Base-by-base conservation (phyloP, 2,329 filamentous ascomycete genomes). In the Fusarium transvaalense region DNA sequence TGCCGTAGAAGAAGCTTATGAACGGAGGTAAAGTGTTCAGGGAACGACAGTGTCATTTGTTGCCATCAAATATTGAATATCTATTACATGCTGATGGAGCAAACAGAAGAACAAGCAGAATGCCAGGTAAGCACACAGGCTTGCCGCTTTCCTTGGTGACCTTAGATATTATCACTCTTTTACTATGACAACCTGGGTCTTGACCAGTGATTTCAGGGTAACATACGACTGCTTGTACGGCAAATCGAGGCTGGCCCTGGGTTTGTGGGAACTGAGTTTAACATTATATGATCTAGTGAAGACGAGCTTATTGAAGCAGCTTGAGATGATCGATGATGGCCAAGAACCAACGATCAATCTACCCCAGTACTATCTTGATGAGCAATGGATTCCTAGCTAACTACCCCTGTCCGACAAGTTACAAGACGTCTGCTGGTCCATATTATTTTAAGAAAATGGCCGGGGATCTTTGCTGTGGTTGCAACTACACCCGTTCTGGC, bases 271-370 rank as follows among this genome's bases (percentile, higher is more conserved):
- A 7, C 31, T 32, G 25, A 59, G 39, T 14, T 25, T 38, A 29
- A 29, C 21, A 39, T 41, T 25, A n/a, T 60, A 27, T 42, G 41
- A 38, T 48, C 37, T 21, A 42, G 29, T 29, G 32, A 27, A 41
- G 39, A 34, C n/a, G 15, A 55, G 34, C 27, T 17, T 35, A n/a
- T 37, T 25, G 21, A 58, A 41, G 19, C 25, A 32, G 25, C 34
- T 17, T 21, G 35, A 59, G 14, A 27, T 37, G 37, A 52, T 66
- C 43, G 31, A 57, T 23, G 27, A 52, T 23, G 47, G 42, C 10
- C 47, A 19, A 54, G 45, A 43, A 61, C 13, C 15, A 54, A 56
- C 39, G 65, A 69, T 69, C 41, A 52, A 61, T 61, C 21, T 56
- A 55, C 25, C 41, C 57, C 38, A 50, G 47, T 35, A 47, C 42